Percentiles rank a stretch among this genome's conserved stretches.
phyloP scores from a whole-genome alignment of 2,329 filamentous ascomycete genomes.

The Colletotrichum tabaci region DNA sequence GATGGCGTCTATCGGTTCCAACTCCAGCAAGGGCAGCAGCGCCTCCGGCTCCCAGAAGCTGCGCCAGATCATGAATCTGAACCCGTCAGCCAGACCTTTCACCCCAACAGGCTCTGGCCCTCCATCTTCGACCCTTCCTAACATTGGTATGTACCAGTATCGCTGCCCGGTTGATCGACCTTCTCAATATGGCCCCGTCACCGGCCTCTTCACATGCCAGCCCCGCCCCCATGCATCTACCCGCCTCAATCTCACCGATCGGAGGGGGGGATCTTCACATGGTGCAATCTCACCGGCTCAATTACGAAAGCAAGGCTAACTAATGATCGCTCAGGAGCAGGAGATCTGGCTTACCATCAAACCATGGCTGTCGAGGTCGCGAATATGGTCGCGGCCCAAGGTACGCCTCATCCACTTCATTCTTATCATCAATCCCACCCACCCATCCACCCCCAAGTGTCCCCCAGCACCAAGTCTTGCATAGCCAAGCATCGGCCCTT shows the following conservation, averaged over 20 bases:
- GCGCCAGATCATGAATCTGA: not conserved
- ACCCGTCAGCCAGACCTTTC: slow-evolving; percentile 14
- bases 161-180: not conserved
- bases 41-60: not conserved
- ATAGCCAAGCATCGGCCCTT: not conserved
- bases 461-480: not conserved
- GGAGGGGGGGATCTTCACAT: slow-evolving; percentile 12
- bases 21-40: not conserved
- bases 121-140: not conserved
- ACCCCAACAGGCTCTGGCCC: not conserved
- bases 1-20: not conserved
- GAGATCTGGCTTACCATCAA: slow-evolving; percentile 25
- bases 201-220: slow-evolving; percentile 1
- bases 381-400: slow-evolving; percentile 18
- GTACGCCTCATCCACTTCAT: slow-evolving; percentile 20
- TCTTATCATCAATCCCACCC: not conserved
- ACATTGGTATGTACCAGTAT: not conserved
- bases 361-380: slow-evolving; percentile 31
- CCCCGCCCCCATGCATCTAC: not conserved
- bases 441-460: not conserved
- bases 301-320: slow-evolving; percentile 14
- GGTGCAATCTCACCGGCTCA: slow-evolving; percentile 5
- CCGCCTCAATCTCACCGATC: not conserved
- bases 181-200: not conserved
- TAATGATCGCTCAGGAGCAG: not conserved